Conservation (phyloP, 495 filamentous ascomycete species). For the Tetracladium marchalianum region DNA sequence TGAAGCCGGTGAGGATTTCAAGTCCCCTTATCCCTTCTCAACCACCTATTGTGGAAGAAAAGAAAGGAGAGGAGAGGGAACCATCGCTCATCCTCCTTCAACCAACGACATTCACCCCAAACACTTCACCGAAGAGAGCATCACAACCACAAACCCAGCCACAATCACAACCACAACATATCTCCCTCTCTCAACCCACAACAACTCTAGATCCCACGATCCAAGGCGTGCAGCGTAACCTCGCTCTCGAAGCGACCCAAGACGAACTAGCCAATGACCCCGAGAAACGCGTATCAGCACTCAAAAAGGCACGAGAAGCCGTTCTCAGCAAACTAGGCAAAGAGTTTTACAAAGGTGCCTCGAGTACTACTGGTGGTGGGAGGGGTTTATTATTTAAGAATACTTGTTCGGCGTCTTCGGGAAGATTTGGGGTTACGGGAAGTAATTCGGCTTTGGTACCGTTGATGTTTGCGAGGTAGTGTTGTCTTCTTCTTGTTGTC, state of each 20-base stretch:
- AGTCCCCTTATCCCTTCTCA: too few species aligned
- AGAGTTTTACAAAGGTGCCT: conserved; percentile 12
- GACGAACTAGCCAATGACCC: conserved; percentile 20
- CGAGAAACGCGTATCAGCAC: conserved; percentile 13
- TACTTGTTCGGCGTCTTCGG: conserved; percentile 25
- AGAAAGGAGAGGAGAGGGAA: conserved; percentile 6
- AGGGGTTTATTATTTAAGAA: conserved; percentile 19
- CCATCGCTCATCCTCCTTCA: conserved; percentile 28
- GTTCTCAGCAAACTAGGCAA: conserved; percentile 22
- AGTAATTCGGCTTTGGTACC: conserved; percentile 31
- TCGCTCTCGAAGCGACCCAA: conserved; percentile 10
- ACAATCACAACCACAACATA: neutral
- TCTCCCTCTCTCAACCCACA: neutral
- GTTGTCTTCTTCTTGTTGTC: neutral
- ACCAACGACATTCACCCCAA: conserved; percentile 17
- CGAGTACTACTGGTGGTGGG: neutral
- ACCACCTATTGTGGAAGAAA: too few species aligned
- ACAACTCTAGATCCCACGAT: conserved; percentile 11
- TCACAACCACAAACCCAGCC: neutral
- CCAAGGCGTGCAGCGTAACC: conserved; percentile 20
- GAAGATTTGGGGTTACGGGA: conserved; percentile 31
- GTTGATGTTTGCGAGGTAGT: conserved; percentile 38
- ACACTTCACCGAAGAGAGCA: neutral
- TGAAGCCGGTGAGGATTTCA: too few species aligned
- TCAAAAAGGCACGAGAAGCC: conserved; percentile 18